Percentiles rank a stretch among this genome's conserved stretches.
These are phyloP conservation scores for Tuber magnatum DNA, from an alignment of 495 filamentous ascomycete species.

Conservation along the genomic window DNA sequence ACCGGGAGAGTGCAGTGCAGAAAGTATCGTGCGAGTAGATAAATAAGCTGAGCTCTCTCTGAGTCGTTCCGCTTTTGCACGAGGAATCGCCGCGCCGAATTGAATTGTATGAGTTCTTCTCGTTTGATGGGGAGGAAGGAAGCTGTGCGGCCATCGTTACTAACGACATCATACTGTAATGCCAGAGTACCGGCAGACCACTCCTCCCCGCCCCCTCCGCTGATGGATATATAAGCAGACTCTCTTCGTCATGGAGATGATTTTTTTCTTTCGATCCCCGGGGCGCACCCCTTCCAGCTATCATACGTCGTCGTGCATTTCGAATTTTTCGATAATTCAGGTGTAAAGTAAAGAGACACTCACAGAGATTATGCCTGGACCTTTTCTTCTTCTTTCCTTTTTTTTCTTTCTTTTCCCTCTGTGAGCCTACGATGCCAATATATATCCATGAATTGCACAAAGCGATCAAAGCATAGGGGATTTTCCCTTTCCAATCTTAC, in stretches of 20 bases:
- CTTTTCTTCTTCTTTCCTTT: neutral
- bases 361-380: neutral
- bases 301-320: neutral
- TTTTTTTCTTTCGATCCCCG: neutral
- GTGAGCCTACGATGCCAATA: neutral
- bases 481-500: neutral
- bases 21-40: neutral
- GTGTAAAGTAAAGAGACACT: neutral
- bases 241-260: neutral
- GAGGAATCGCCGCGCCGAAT: neutral
- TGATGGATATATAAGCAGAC: neutral
- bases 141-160: neutral
- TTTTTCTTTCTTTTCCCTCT: neutral
- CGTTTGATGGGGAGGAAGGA: neutral
- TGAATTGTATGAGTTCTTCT: neutral
- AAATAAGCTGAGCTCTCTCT: neutral
- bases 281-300: neutral
- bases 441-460: conserved; percentile 10
- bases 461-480: conserved; percentile 28
- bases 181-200: neutral
- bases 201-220: neutral
- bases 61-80: neutral
- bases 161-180: neutral
- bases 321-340: neutral
- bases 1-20: too few relatives aligned